Conservation (phyloP, 1,284 basidiomycete species). For the Pascua sp. region DNA sequence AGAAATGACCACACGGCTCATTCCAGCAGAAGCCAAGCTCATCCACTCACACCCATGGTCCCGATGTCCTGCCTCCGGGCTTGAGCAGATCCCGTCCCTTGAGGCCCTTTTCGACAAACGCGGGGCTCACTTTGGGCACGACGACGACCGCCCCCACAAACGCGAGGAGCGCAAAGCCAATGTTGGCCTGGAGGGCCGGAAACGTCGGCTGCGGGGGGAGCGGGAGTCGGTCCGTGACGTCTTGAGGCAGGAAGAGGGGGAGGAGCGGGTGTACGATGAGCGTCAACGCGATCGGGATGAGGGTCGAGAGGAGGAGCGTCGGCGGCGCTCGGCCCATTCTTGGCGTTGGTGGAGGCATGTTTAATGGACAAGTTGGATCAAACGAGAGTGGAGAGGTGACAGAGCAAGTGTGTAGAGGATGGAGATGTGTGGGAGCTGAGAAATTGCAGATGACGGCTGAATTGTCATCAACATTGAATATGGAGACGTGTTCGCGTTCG, state of each 20-base stretch:
- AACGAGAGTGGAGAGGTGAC: too few species aligned
- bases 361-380: too few species aligned
- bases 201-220: slow-evolving; percentile 35
- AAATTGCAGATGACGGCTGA: too few species aligned
- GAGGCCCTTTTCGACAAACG: slow-evolving; percentile 70
- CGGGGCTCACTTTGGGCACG: slow-evolving; percentile 68
- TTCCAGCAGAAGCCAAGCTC: too few species aligned
- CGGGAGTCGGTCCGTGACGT: slow-evolving; percentile 23
- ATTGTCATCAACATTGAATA: too few species aligned
- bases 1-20: too few species aligned
- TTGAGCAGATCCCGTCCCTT: slow-evolving; percentile 80
- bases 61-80: slow-evolving; percentile 52
- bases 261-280: slow-evolving; percentile 42
- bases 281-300: slow-evolving; percentile 36
- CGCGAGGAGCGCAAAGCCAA: slow-evolving; percentile 77
- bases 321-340: slow-evolving; percentile 30
- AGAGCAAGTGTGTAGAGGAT: too few species aligned
- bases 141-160: slow-evolving; percentile 68
- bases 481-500: too few species aligned
- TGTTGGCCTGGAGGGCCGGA: slow-evolving; percentile 56
- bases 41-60: slow-evolving; percentile 60
- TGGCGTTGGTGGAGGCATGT: not conserved
- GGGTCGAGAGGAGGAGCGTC: slow-evolving; percentile 28
- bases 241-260: slow-evolving; percentile 28
- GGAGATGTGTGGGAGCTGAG: too few species aligned